These are phyloP conservation scores for Arthroderma sp. DNA, from an alignment of 2,329 filamentous ascomycete species.

Conservation along the genomic window DNA sequence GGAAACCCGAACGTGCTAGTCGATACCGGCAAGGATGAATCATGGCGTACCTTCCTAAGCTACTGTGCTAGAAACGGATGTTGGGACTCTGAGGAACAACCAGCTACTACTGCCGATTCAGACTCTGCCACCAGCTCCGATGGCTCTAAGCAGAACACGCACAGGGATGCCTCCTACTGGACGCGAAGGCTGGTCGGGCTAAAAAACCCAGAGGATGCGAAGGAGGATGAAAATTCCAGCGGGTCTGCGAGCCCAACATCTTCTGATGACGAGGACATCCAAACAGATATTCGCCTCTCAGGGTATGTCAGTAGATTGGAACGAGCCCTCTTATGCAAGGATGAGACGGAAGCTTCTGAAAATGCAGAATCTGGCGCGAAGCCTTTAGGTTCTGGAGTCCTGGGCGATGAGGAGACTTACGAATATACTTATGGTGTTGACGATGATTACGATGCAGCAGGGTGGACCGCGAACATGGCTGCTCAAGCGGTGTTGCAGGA, in stretches of 20 bases:
- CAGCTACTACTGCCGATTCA: neutral
- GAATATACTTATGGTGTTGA: neutral
- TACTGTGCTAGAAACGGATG: conserved; percentile 28
- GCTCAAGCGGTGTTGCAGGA: conserved; percentile 10
- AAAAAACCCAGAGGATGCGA: neutral
- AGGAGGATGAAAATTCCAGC: conserved; percentile 11
- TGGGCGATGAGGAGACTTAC: neutral
- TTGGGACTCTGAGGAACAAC: conserved; percentile 13
- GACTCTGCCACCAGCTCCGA: neutral
- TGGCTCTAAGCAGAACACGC: neutral
- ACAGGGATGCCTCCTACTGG: conserved; percentile 1
- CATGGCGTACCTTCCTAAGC: conserved; percentile 25
- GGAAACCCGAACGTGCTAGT: conserved; percentile 27
- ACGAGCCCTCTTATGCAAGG: conserved; percentile 13
- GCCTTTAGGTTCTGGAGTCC: neutral
- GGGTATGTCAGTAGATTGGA: conserved; percentile 16
- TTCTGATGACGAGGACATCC: neutral
- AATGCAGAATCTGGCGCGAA: neutral
- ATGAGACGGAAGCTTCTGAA: conserved; percentile 1
- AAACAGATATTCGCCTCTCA: conserved; percentile 11
- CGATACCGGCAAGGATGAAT: conserved; percentile 17
- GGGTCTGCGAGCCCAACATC: neutral
- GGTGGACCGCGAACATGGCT: conserved; percentile 11
- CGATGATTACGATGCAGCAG: conserved; percentile 10
- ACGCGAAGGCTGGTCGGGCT: neutral